Evolutionary conservation across 192 early-diverging fungal species (phyloP).

Genomic region (Coemansia sp.): DNA sequence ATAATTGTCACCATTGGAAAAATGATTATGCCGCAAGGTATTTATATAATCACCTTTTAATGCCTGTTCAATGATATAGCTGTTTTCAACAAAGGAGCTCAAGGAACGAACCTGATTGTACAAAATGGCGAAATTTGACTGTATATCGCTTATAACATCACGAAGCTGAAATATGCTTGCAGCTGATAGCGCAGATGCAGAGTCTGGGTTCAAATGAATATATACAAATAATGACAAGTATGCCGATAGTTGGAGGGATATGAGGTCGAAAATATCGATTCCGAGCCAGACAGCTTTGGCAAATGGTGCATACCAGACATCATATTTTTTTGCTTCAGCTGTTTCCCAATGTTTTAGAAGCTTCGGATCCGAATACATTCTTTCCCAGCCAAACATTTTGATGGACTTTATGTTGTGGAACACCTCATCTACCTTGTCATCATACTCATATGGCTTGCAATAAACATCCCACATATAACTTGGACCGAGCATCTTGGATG

Average conservation of each 20-base stretch:
- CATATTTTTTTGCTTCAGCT: background rate
- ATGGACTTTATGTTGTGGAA: constrained; percentile 22
- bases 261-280: background rate
- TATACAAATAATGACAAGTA: constrained; percentile 21
- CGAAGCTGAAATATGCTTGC: constrained; percentile 26
- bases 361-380: constrained; percentile 28
- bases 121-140: background rate
- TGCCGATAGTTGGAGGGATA: constrained; percentile 8
- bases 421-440: constrained; percentile 16
- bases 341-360: constrained; percentile 6
- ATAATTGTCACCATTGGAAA: background rate
- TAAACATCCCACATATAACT: background rate
- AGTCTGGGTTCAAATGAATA: constrained; percentile 9
- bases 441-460: background rate
- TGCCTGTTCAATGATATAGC: constrained; percentile 15
- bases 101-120: background rate
- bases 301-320: constrained; percentile 31
- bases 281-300: constrained; percentile 13
- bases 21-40: constrained; percentile 6
- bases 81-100: background rate
- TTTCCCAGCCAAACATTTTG: constrained; percentile 51
- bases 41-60: constrained; percentile 29
- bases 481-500: constrained; percentile 3
- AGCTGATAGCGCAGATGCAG: background rate
- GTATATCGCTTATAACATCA: background rate